Conservation (phyloP, 2,329 filamentous ascomycete genomes). For the Sporothrix humicola region DNA sequence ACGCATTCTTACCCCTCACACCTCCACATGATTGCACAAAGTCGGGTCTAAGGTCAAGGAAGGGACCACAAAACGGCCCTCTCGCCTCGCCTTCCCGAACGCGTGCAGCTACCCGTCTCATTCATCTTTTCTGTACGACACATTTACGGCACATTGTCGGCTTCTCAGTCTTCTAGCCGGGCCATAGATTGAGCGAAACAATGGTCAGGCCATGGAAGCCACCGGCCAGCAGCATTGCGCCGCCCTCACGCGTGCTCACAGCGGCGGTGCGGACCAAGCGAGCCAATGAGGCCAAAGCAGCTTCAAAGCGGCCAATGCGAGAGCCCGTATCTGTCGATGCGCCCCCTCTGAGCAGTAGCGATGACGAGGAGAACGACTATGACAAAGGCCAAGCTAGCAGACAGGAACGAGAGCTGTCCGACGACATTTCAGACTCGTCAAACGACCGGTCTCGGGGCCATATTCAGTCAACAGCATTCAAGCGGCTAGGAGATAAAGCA, state of each 20-base stretch:
- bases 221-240: neutral
- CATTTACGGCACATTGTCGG: neutral
- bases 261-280: neutral
- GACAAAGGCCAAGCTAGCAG: neutral
- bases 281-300: constrained; percentile 8
- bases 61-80: too few relatives aligned
- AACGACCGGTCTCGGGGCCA: constrained; percentile 29
- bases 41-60: too few relatives aligned
- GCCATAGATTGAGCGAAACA: neutral
- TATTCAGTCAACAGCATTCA: constrained; percentile 32
- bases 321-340: constrained; percentile 35
- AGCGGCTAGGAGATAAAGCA: neutral
- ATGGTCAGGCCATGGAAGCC: constrained; percentile 1
- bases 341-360: constrained; percentile 37
- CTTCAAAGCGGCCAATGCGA: neutral
- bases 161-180: neutral
- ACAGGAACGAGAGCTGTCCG: neutral
- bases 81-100: too few relatives aligned
- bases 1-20: neutral
- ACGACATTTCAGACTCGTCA: constrained; percentile 29
- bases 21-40: neutral
- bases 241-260: neutral
- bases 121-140: too few relatives aligned
- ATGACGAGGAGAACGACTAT: constrained; percentile 14
- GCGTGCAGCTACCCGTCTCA: too few relatives aligned